Evolutionary conservation across 352 stramenopile species (phyloP), one percentile per base, ranked within the genome.

Genomic region (Globisporangium apiculatum): DNA sequence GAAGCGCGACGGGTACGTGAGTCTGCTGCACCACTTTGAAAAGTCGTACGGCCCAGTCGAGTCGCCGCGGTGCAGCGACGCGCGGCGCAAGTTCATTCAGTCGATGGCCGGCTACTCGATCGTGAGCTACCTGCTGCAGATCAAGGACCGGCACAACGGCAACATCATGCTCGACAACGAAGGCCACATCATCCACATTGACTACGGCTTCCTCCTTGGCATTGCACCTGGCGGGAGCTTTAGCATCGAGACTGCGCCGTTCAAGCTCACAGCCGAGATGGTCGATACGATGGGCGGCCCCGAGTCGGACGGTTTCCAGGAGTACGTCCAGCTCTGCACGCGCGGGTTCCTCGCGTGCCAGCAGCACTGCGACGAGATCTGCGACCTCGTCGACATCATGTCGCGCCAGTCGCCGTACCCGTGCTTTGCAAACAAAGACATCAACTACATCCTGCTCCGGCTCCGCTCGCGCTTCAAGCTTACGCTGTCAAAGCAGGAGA

Each of bases 61-160:
- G 46, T 96, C 89, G 15, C 56, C 61, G 10, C 83, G 89, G 15
- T 98, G 99, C 66, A 72, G 93, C 48, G 76, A 87, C 40, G 97
- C 97, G 8, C 95, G 94, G 57, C 75, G 73, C 40, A 99, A 99
- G 67, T 99, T 98, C 61, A 96, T 98, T 53, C 79, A 94, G 58
- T 98, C 89, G 38, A 90, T 99, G 71, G 97, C 96, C 9, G 98
- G 88, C 7, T 99, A 99, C 79, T 98, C 94, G 46, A 77, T 99
- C 17, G 95, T 99, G 47, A 95, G 79, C 46, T 99, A 99, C 67
- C 87, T 99, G 35, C 72, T 99, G 36, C 95, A 98, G 64, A 92
- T 99, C 67, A 99, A 99, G 69, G 98, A 99, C 78, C 89, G 97
- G 7, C 97, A 99, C 89, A 99, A 99, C 62, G 97, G 97, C 45